Evolutionary conservation across 176 grass and related monocot genomes (phyloP), one percentile per base, ranked within the genome.

Genomic region (Ensete glaucum): DNA sequence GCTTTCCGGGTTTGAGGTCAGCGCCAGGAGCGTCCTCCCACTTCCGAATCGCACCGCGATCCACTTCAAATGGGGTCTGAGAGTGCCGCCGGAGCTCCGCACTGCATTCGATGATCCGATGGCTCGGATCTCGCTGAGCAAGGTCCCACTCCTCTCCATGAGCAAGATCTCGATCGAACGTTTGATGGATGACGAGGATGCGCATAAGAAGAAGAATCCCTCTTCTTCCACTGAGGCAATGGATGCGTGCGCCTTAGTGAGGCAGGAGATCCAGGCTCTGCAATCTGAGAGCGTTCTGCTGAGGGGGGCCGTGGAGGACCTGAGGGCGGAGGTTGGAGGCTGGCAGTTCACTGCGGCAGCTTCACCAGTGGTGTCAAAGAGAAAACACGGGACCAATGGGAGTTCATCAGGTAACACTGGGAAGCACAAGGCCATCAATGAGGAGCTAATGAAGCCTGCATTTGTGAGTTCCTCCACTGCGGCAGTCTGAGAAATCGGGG

Each of bases 161-260:
- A 91, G 73, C 82, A 98, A 93, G 90, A 73, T 98, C 76, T 89
- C 75, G 54, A 91, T 98, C 57, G 84, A 93, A 76, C 88, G 90
- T 49, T 72, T 83, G 11, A 64, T 71, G 9, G 62, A 65, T 29
- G 52, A 26, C 13, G 3, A 53, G 22, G 62, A 51, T 16, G 71
- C 59, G 24, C 85, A 23, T 23, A 23, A 78, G 63, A 72, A 82
- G n/a, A 52, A 53, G 3, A 55, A 69, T 13, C n/a, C 20, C 54
- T 12, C 27, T 11, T 34, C 50, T 1, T 19, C 56, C 74, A 27
- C n/a, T 14, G 27, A 11, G 54, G 48, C 4, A 23, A 21, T 2
- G 9, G 67, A 72, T 22, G 54, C 54, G 34, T 43, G 24, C 52
- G 23, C n/a, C 20, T n/a, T 69, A 9, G 26, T 80, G 27, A 71